Percentiles rank a stretch among this genome's conserved stretches.
Conservation (phyloP, 179 eudicot genomes). For the Monotropa hypopitys region DNA sequence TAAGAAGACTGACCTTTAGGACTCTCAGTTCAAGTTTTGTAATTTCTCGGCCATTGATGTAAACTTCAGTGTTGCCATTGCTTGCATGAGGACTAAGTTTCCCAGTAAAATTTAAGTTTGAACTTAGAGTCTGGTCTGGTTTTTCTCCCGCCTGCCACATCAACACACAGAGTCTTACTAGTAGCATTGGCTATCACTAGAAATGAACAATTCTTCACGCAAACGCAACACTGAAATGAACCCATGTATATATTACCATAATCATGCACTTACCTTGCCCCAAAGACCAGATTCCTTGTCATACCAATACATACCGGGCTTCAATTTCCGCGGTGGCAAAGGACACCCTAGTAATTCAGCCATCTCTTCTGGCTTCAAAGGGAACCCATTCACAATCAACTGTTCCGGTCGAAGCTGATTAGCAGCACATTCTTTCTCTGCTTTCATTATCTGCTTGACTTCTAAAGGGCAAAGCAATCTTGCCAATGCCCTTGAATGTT, state of each 20-base stretch:
- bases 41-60: slow-evolving; percentile 71
- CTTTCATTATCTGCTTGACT: slow-evolving; percentile 81
- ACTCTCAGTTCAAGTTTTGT: slow-evolving; percentile 64
- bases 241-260: not conserved
- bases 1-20: slow-evolving; percentile 34
- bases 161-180: slow-evolving; percentile 9
- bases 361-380: slow-evolving; percentile 69
- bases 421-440: slow-evolving; percentile 67
- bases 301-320: slow-evolving; percentile 77
- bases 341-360: slow-evolving; percentile 58
- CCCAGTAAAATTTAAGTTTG: slow-evolving; percentile 57
- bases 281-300: slow-evolving; percentile 77
- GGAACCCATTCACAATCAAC: slow-evolving; percentile 45
- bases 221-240: not conserved
- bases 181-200: not conserved
- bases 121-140: slow-evolving; percentile 57
- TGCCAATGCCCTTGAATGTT: slow-evolving; percentile 49
- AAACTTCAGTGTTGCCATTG: slow-evolving; percentile 70
- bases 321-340: slow-evolving; percentile 52
- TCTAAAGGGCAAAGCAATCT: slow-evolving; percentile 59
- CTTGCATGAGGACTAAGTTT: slow-evolving; percentile 56
- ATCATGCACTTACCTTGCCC: slow-evolving; percentile 52
- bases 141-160: slow-evolving; percentile 64
- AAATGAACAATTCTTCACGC: not conserved
- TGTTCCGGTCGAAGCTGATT: slow-evolving; percentile 79